Evolutionary conservation across 768 basidiomycete species (phyloP), one percentile per base, ranked within the genome.

Genomic region (Suillus plorans): DNA sequence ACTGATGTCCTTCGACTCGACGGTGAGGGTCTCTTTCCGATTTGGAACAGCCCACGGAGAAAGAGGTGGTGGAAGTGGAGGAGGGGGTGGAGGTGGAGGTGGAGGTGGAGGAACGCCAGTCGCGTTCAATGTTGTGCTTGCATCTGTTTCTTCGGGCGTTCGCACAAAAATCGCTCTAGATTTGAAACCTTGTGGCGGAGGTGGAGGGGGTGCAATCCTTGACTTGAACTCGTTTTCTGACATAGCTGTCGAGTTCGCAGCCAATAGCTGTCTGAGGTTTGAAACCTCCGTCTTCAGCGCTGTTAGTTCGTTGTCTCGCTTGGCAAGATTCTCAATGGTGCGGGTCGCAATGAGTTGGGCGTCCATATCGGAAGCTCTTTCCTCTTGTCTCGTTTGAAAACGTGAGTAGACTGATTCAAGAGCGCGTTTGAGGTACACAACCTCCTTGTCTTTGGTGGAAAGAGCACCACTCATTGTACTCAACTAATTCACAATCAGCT

Each of bases 381-480:
- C 72, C 31, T 81, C 81, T 59, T 84, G 82, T 52, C 84, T 76
- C 6, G 84, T 80, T 6, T 84, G 81, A 73, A 95, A 90, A n/a
- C 91, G 84, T 13, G 88, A 88, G 74, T 93, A 93, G 5, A 96
- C 90, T 8, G 91, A 90, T 74, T 95, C 92, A 44, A 97, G 80
- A n/a, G 93, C 91, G 16, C 90, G 88, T 71, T 94, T 93, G 45
- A 95, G 82, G 69, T 89, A 92, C 0, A 83, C 68, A 41, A 90
- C 81, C 63, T 95, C 91, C 71, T 93, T 94, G 67, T 90, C 86
- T 70, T 88, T 90, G 62, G 79, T 76, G 5, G 74, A 75, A 3
- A 86, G 53, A 3, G 75, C 68, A 5, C 70, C 75, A 52, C 87
- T 87, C 58, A 87, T 75, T 52, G 89, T 87, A 3, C 75, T 75